These are phyloP conservation scores for Diplogelasinospora grovesii DNA, from an alignment of 495 filamentous ascomycete genomes.

Conservation along the genomic window DNA sequence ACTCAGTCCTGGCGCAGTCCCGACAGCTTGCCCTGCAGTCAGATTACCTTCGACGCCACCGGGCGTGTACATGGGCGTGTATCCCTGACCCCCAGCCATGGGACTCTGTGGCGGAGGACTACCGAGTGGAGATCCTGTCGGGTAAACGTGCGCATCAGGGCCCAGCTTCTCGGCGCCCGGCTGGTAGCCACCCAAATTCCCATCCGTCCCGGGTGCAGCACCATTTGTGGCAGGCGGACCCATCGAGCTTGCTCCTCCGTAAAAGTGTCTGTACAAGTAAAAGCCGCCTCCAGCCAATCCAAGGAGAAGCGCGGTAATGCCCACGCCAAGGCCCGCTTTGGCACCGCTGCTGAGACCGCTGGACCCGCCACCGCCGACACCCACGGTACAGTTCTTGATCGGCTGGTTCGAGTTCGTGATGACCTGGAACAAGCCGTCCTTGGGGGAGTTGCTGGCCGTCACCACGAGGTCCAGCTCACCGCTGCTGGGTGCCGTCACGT, in stretches of 20 bases:
- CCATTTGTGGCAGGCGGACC: neutral
- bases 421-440: conserved; percentile 19
- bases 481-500: conserved; percentile 12
- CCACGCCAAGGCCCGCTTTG: conserved; percentile 22
- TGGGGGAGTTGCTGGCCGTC: conserved; percentile 12
- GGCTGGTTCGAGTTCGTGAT: conserved; percentile 19
- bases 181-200: conserved; percentile 1
- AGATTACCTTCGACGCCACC: neutral
- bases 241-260: neutral
- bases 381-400: conserved; percentile 27
- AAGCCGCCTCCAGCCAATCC: conserved; percentile 8
- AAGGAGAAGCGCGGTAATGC: conserved; percentile 5
- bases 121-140: neutral
- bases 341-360: conserved; percentile 17
- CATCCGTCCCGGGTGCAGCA: neutral
- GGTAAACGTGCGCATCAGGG: conserved; percentile 3
- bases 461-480: conserved; percentile 20
- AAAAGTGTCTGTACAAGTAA: conserved; percentile 11
- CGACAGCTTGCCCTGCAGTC: conserved; percentile 1
- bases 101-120: conserved; percentile 4
- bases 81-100: neutral
- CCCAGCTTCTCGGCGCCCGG: conserved; percentile 11
- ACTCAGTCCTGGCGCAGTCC: neutral
- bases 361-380: conserved; percentile 11
- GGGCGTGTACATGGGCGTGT: neutral